Evolutionary conservation across 1,284 basidiomycete genomes (phyloP), one percentile per base, ranked within the genome.

Genomic region (Meripilus lineatus): DNA sequence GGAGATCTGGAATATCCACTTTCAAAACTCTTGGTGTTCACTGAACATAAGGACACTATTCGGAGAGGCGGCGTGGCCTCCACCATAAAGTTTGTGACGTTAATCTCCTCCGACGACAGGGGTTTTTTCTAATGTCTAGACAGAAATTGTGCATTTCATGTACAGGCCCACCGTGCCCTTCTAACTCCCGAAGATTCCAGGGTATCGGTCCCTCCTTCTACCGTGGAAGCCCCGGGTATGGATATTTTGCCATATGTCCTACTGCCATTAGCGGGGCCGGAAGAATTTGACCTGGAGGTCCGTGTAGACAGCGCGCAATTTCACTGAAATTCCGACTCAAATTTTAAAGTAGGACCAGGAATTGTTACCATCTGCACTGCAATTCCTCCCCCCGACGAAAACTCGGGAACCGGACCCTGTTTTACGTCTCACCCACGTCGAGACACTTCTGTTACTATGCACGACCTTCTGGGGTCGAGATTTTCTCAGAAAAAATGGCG

Each of bases 241-340:
- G 86, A 92, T 61, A 77, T 86, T 5, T 70, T 96, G 4, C 84
- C 89, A 0, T 87, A 82, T 56, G 72, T 99, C 8, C 72, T 99
- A 1, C 76, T 95, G 3, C 95, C 95, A 0, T 74, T 99, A 2
- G 93, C 94, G 50, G 94, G 94, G 4, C 88, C 93, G 1, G 93
- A 97, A 63, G 95, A 98, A 63, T 84, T 90, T 49, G 91, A 95
- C 49, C 72, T 93, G 2, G 93, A 95, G 53, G 89, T 88, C 52
- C 46, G 68, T 55, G 25, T n/a, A 30, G 28, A 10, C 8, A 30
- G 48, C 25, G 52, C 52, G 20, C 48, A 51, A 40, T 43, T 52
- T 42, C 38, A 8, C 36, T 15, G n/a, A n/a, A n/a, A n/a, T 32
- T 44, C 24, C 34, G 23, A 14, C 24, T 28, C 20, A 24, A 39